Base-by-base conservation (phyloP, 2,329 filamentous ascomycete genomes). In the Trichocomaceae sp. region DNA sequence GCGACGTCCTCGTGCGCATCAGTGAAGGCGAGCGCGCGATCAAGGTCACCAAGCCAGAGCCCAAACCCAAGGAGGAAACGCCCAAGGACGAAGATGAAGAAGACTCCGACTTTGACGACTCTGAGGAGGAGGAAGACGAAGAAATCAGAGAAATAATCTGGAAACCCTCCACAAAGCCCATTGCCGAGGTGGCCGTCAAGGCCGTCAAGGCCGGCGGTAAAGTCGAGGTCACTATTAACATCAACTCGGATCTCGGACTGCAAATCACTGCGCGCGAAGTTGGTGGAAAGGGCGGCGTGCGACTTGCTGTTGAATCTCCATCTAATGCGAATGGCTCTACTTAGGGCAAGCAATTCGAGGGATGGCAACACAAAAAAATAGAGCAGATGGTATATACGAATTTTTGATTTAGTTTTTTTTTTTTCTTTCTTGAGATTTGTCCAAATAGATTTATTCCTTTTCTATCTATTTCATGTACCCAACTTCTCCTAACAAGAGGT, bases 151-250 rank as follows among this genome's bases (percentile, higher is more conserved):
- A 95, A 75, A 90, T 93, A 80, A 79, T 93, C 57, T 96, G 90
- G 90, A 96, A 95, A 80, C 82, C 90, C 47, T 82, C 90, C 47
- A 88, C 88, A 63, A 83, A 80, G 60, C 79, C 85, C 29, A 82
- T 99, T 57, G 91, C 90, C 58, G 93, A 99, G 78, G 86, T 89
- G 10, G 87, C 86, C 31, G 76, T 99, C 69, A 87, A 83, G 72
- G 88, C 80, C 57, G 83, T 95, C 63, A 92, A 92, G 83, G 90
- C 92, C 77, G 87, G 84, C 57, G 83, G 83, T 66, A 96, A 96
- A 79, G 84, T 99, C 61, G 93, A 99, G 79, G 85, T 97, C 53
- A 95, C 90, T 69, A 83, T 97, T 66, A 95, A 92, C 71, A 86
- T 97, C 61, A 82, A 81, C 54, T 85, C 83, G 23, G 90, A 97